phyloP scores from a whole-genome alignment of 148 eudicot species.

The Chenopodium quinoa region DNA sequence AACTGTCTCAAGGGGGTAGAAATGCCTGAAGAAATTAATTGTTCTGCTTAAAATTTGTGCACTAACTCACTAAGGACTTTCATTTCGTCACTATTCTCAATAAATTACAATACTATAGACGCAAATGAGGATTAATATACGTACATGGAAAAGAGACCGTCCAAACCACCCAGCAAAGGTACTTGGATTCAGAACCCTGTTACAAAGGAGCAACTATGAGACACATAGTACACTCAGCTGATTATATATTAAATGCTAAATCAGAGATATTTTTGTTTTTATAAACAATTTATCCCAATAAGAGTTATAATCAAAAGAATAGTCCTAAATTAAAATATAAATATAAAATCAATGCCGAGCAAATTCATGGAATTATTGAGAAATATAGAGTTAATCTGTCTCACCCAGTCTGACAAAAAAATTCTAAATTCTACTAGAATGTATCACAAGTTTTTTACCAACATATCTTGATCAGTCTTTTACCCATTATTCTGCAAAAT shows the following conservation, averaged over 20 bases:
- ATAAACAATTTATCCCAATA: no score
- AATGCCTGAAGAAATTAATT: no score
- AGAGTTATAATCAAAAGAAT: no score
- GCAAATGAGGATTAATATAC: slow-evolving; percentile 20
- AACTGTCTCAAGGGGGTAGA: background rate
- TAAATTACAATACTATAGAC: background rate
- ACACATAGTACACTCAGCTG: background rate
- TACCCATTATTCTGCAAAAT: background rate
- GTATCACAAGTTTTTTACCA: background rate
- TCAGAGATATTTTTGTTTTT: no score
- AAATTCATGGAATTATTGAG: background rate
- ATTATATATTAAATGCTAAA: background rate
- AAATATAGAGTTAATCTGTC: background rate
- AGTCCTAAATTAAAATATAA: no score
- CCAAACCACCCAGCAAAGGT: slow-evolving; percentile 99
- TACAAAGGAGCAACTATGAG: slow-evolving; percentile 20
- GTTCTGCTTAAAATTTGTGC: no score
- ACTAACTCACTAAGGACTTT: background rate
- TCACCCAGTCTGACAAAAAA: background rate
- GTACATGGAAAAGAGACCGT: slow-evolving; percentile 88
- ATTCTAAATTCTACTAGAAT: background rate
- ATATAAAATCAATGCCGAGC: no score
- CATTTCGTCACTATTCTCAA: background rate
- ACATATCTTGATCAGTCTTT: background rate
- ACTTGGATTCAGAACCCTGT: slow-evolving; percentile 92